phyloP scores from a whole-genome alignment of 768 basidiomycete species.

The Termitomyces titanicus region DNA sequence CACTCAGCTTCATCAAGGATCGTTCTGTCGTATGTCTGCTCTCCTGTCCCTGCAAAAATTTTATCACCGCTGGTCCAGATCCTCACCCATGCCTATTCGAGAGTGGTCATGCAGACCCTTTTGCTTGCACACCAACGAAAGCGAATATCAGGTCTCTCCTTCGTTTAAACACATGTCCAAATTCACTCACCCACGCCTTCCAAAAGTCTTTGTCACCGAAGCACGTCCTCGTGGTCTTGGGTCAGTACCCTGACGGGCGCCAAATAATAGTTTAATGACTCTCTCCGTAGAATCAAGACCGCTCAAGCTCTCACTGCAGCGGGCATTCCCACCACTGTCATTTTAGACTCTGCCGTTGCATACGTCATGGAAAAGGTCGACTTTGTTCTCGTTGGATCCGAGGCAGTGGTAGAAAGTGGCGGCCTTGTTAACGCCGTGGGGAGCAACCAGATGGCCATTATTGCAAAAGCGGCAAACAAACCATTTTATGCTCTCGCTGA shows the following conservation, averaged over 20 bases:
- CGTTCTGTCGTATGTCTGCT: constrained; percentile 70
- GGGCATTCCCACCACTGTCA: constrained; percentile 93
- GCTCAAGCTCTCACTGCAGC: constrained; percentile 79
- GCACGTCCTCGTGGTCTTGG: constrained; percentile 86
- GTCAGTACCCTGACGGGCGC: constrained; percentile 40
- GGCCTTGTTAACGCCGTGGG: constrained; percentile 91
- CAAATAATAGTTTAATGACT: constrained; percentile 6
- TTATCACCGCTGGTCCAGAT: constrained; percentile 56
- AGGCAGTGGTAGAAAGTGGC: constrained; percentile 97
- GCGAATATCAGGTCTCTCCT: constrained; percentile 66
- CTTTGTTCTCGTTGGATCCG: constrained; percentile 93
- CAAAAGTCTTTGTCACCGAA: constrained; percentile 93
- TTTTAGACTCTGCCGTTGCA: constrained; percentile 94
- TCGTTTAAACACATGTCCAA: constrained; percentile 14
- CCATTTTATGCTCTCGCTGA: constrained; percentile 96
- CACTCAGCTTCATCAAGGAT: constrained; percentile 93
- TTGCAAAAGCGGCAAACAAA: constrained; percentile 91
- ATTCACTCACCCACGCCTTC: constrained; percentile 10
- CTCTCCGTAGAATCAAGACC: constrained; percentile 72
- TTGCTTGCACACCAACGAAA: constrained; percentile 88
- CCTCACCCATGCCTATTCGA: constrained; percentile 93
- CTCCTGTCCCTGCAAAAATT: neutral
- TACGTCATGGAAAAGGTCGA: constrained; percentile 97
- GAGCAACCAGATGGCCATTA: constrained; percentile 94
- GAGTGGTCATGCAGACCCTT: constrained; percentile 92